Percentiles rank a stretch among this genome's conserved stretches.
phyloP scores from a whole-genome alignment of 139 green algal genomes.

The Eudorina sp. region DNA sequence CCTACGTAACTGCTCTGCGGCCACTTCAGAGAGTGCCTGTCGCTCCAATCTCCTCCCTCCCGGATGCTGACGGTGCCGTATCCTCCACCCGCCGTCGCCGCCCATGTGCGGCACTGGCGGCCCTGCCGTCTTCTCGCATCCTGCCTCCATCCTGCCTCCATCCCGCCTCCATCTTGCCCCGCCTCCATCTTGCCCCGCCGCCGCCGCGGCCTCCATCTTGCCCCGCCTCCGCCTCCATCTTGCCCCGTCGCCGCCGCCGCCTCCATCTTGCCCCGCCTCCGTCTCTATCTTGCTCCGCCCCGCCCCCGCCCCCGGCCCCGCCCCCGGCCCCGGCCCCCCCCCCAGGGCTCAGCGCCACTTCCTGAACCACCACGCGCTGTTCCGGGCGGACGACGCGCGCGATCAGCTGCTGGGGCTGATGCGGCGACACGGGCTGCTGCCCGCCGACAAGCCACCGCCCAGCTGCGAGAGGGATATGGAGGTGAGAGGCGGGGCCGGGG shows the following conservation, averaged over 20 bases:
- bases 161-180: not conserved
- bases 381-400: slow-evolving; percentile 79
- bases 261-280: not conserved
- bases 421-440: slow-evolving; percentile 66
- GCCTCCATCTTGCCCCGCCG: not conserved
- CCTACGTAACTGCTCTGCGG: too few species aligned
- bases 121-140: too few species aligned
- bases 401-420: slow-evolving; percentile 65
- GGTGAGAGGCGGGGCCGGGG: slow-evolving; percentile 10
- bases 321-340: not conserved
- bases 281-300: not conserved
- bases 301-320: not conserved
- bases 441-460: slow-evolving; percentile 27
- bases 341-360: slow-evolving; percentile 66
- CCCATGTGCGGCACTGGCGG: too few species aligned
- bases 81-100: too few species aligned
- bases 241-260: not conserved
- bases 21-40: too few species aligned
- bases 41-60: too few species aligned
- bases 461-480: slow-evolving; percentile 68
- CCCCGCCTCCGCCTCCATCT: not conserved
- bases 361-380: slow-evolving; percentile 81
- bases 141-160: too few species aligned
- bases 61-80: too few species aligned
- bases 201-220: too few species aligned